These are phyloP conservation scores for Colletotrichum sp. DNA, from an alignment of 2,329 filamentous ascomycete genomes.

Conservation along the genomic window DNA sequence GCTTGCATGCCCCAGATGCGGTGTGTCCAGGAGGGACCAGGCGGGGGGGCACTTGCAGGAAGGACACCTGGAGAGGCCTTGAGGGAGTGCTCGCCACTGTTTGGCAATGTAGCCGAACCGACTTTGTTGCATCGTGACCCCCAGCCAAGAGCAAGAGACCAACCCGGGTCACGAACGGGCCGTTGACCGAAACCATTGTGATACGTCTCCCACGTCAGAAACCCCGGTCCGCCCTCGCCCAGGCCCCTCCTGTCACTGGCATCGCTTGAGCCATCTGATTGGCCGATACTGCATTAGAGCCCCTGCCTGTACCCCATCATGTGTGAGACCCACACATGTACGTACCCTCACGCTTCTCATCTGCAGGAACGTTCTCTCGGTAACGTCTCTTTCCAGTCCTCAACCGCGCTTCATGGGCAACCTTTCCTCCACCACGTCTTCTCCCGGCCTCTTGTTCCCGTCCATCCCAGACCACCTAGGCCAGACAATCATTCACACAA, in stretches of 20 bases:
- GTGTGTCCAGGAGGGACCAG: background rate
- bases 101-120: constrained; percentile 18
- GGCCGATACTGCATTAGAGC: background rate
- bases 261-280: background rate
- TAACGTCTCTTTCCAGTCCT: constrained; percentile 10
- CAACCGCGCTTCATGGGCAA: background rate
- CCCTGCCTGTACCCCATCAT: background rate
- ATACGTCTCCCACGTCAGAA: constrained; percentile 21
- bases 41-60: background rate
- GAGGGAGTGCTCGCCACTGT: constrained; percentile 1
- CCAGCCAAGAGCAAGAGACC: background rate
- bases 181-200: constrained; percentile 22
- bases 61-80: background rate
- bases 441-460: background rate
- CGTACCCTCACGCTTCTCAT: background rate
- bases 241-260: constrained; percentile 6
- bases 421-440: background rate
- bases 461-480: constrained; percentile 11
- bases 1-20: background rate
- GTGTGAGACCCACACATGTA: background rate
- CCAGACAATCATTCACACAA: constrained; percentile 9
- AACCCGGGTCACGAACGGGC: constrained; percentile 21
- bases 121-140: constrained; percentile 12
- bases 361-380: constrained; percentile 19
- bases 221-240: constrained; percentile 10